phyloP scores from a whole-genome alignment of 768 basidiomycete species.

The Candolleomyces aberdarensis region DNA sequence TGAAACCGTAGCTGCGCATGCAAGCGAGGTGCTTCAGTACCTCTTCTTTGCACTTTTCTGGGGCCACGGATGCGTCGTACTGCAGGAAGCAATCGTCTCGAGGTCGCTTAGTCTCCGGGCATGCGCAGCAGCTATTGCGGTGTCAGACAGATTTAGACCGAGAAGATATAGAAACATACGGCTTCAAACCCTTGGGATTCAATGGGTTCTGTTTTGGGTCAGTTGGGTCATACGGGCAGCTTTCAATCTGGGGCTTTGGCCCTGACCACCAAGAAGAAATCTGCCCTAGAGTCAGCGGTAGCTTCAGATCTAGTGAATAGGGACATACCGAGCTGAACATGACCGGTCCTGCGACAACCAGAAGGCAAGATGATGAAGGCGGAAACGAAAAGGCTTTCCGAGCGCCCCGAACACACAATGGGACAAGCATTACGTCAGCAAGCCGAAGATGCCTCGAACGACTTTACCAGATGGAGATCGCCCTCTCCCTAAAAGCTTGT shows the following conservation, averaged over 20 bases:
- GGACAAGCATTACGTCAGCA: too few relatives aligned
- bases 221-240: slow-evolving; percentile 62
- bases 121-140: slow-evolving; percentile 87
- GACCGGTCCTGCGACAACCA: too few relatives aligned
- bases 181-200: slow-evolving; percentile 93
- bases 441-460: too few relatives aligned
- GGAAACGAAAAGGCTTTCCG: too few relatives aligned
- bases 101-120: slow-evolving; percentile 87
- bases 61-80: slow-evolving; percentile 58
- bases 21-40: slow-evolving; percentile 83
- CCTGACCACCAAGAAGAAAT: slow-evolving; percentile 58
- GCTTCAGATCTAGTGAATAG: too few relatives aligned
- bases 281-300: slow-evolving; percentile 21
- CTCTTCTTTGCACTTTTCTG: slow-evolving; percentile 77
- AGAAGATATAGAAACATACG: slow-evolving; percentile 50
- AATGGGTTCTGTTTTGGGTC: slow-evolving; percentile 82
- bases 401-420: too few relatives aligned
- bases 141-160: background rate
- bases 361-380: too few relatives aligned
- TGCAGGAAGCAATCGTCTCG: slow-evolving; percentile 94
- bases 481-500: background rate
- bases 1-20: slow-evolving; percentile 91
- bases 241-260: slow-evolving; percentile 20
- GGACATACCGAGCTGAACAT: too few relatives aligned
- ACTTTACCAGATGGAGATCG: too few relatives aligned